phyloP scores from a whole-genome alignment of 2,329 filamentous ascomycete species.

The Sporothrix variecibatus region DNA sequence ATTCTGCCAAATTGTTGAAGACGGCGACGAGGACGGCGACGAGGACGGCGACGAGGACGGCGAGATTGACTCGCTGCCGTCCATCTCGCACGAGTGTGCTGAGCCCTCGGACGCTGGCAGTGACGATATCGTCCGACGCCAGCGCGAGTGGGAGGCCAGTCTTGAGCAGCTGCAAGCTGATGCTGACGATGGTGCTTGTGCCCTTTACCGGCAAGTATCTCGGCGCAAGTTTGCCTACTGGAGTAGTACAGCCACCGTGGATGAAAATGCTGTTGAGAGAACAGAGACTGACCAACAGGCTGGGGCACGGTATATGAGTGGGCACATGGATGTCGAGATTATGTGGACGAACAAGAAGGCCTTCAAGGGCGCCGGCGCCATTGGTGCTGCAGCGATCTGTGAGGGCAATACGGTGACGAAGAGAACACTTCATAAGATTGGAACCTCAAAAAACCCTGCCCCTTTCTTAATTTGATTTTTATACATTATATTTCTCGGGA shows the following conservation, averaged over 20 bases:
- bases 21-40: conserved; percentile 34
- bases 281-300: conserved; percentile 53
- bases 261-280: neutral
- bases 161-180: conserved; percentile 91
- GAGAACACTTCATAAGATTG: too few relatives aligned
- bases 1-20: conserved; percentile 6
- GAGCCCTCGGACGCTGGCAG: conserved; percentile 36
- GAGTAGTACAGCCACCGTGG: conserved; percentile 60
- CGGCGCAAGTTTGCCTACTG: conserved; percentile 95
- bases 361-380: conserved; percentile 64
- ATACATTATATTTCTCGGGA: neutral
- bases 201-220: conserved; percentile 95
- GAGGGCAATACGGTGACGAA: conserved; percentile 29
- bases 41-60: conserved; percentile 49
- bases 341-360: conserved; percentile 61
- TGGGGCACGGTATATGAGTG: conserved; percentile 96
- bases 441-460: neutral
- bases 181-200: conserved; percentile 91
- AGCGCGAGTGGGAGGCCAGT: conserved; percentile 92
- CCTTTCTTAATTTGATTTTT: neutral
- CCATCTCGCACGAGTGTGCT: conserved; percentile 55
- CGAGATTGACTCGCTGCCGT: conserved; percentile 66
- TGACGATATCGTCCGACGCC: conserved; percentile 78
- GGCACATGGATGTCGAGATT: conserved; percentile 79
- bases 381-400: conserved; percentile 61